Percentiles rank a stretch among this genome's conserved stretches.
Evolutionary conservation across 2,329 filamentous ascomycete species (phyloP).

Genomic region (Aspergillus uvarum): DNA sequence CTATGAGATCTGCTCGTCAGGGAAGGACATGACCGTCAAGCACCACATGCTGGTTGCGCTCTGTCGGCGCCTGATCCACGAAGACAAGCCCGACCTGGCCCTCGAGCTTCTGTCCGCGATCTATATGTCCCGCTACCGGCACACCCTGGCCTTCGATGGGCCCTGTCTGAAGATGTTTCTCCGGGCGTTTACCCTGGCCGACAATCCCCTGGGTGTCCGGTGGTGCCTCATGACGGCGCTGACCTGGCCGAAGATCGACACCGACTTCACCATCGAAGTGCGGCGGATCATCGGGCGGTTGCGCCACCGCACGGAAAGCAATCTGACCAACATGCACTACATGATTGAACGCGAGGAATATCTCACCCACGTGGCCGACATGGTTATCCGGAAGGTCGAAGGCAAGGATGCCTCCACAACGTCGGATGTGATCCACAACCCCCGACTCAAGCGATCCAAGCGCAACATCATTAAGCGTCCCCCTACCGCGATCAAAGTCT

Average conservation of each 20-base stretch:
- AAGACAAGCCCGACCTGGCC: constrained; percentile 27
- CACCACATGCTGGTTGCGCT: constrained; percentile 36
- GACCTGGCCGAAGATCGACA: constrained; percentile 25
- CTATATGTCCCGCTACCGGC: constrained; percentile 40
- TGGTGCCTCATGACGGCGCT: constrained; percentile 44
- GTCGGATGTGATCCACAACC: constrained; percentile 15
- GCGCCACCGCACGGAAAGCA: constrained; percentile 10
- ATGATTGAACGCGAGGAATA: constrained; percentile 18
- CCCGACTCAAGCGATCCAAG: constrained; percentile 11
- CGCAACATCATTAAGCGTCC: constrained; percentile 17
- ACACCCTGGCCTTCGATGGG: constrained; percentile 34
- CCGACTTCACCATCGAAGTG: constrained; percentile 36
- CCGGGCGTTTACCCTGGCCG: constrained; percentile 32
- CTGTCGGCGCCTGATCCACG: constrained; percentile 29
- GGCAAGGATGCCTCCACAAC: constrained; percentile 20
- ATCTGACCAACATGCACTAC: background rate
- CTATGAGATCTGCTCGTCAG: constrained; percentile 38
- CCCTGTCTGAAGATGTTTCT: constrained; percentile 40
- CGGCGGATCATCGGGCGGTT: constrained; percentile 26
- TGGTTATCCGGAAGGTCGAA: constrained; percentile 25
- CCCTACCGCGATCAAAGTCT: constrained; percentile 14
- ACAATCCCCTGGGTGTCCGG: constrained; percentile 37
- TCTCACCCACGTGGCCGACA: constrained; percentile 19
- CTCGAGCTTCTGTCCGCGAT: constrained; percentile 36
- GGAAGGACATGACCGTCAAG: constrained; percentile 34